Conservation (phyloP, 305 asterid genomes). For the Withania somnifera region DNA sequence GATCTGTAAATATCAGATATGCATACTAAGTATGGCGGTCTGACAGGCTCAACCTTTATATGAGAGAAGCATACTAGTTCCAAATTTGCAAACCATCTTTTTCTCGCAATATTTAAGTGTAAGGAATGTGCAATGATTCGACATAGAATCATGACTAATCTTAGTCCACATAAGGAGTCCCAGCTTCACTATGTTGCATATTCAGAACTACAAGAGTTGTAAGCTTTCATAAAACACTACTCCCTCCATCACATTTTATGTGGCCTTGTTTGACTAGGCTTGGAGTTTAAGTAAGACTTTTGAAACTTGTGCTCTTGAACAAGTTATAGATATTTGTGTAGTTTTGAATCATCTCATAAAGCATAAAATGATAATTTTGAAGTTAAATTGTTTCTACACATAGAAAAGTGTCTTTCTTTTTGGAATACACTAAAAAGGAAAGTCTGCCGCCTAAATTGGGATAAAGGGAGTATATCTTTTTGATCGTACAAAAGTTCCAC, state of each 20-base stretch:
- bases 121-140: background rate
- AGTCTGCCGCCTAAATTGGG: background rate
- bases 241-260: background rate
- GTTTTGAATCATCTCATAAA: background rate
- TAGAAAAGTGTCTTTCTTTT: background rate
- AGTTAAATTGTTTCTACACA: background rate
- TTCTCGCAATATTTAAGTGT: background rate
- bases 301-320: background rate
- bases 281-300: background rate
- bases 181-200: background rate
- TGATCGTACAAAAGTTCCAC: background rate
- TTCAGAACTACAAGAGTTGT: background rate
- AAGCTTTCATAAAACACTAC: background rate
- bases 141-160: background rate
- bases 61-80: background rate
- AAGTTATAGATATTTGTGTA: background rate
- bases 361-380: background rate
- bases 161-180: background rate
- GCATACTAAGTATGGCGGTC: background rate
- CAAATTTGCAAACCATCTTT: background rate
- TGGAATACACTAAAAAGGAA: background rate
- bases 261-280: background rate
- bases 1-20: background rate
- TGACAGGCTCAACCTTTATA: background rate
- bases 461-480: background rate